Conservation (phyloP, 148 eudicot genomes). For the Rhododendron williamsianum region DNA sequence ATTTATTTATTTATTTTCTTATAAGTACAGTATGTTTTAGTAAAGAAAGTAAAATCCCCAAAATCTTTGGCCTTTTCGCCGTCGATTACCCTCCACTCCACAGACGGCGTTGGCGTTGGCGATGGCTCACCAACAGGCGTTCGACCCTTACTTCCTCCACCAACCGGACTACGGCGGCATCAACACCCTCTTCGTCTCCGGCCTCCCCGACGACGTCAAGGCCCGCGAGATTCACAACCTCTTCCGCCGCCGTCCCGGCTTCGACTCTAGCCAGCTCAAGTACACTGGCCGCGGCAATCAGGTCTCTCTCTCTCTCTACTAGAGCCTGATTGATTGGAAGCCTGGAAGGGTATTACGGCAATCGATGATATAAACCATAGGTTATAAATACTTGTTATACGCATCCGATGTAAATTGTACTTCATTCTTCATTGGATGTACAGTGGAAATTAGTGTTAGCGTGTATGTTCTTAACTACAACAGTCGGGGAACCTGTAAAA, state of each 20-base stretch:
- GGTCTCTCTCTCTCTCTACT: slow-evolving; percentile 15
- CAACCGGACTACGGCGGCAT: slow-evolving; percentile 30
- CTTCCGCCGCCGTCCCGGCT: slow-evolving; percentile 80
- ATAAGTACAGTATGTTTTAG: too few relatives aligned
- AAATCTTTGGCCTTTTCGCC: not conserved
- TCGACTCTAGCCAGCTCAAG: slow-evolving; percentile 81
- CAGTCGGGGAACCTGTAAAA: too few relatives aligned
- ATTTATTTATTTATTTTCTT: too few relatives aligned
- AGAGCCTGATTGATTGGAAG: not conserved
- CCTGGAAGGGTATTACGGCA: not conserved
- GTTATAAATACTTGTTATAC: not conserved
- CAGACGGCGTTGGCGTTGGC: not conserved
- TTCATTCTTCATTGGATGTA: too few relatives aligned
- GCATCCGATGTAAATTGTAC: not conserved
- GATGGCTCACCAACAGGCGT: slow-evolving; percentile 17
- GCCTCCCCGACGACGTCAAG: slow-evolving; percentile 82
- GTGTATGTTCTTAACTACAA: too few relatives aligned
- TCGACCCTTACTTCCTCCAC: slow-evolving; percentile 40
- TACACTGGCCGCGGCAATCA: slow-evolving; percentile 89
- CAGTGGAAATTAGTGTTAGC: too few relatives aligned
- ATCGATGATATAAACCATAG: not conserved
- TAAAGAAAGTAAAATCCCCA: not conserved
- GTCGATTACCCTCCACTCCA: not conserved
- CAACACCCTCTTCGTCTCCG: slow-evolving; percentile 84
- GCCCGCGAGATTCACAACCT: slow-evolving; percentile 92